Conservation (phyloP, 2,329 filamentous ascomycete species). For the Pseudogymnoascus sp. region DNA sequence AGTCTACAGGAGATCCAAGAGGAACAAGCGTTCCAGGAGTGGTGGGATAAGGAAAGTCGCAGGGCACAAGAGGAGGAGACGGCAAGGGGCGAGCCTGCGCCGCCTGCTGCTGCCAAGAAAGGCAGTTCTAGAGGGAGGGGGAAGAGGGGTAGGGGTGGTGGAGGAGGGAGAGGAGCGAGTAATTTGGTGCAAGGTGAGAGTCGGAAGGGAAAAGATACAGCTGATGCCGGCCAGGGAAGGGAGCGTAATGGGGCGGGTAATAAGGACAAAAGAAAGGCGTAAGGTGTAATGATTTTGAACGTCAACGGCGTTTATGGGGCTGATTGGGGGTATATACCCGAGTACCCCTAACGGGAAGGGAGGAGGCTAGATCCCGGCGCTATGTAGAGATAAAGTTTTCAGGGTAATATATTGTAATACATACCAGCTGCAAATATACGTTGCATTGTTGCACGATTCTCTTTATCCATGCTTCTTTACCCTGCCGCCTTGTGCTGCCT, state of each 20-base stretch:
- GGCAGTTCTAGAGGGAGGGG: background rate
- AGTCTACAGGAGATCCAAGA: conserved; percentile 91
- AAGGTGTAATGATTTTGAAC: background rate
- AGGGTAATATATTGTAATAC: conserved; percentile 4
- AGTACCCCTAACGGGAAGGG: background rate
- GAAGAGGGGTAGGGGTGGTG: background rate
- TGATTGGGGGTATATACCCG: background rate
- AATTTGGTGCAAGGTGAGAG: background rate
- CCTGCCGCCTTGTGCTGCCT: background rate
- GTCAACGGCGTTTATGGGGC: background rate
- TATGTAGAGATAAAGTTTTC: conserved; percentile 4
- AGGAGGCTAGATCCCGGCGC: conserved; percentile 1
- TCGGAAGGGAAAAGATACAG: background rate
- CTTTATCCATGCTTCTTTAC: background rate
- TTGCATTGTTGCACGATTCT: background rate
- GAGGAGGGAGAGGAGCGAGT: background rate
- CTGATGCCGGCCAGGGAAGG: background rate
- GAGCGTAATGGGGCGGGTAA: background rate
- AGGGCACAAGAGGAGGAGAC: conserved; percentile 50
- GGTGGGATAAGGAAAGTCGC: conserved; percentile 84
- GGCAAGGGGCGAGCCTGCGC: conserved; percentile 14
- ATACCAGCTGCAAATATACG: background rate
- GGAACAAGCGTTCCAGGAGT: conserved; percentile 93
- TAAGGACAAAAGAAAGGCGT: background rate
- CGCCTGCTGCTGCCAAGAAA: background rate